Conservation (phyloP, 768 basidiomycete genomes). For the Boletellus ananas region DNA sequence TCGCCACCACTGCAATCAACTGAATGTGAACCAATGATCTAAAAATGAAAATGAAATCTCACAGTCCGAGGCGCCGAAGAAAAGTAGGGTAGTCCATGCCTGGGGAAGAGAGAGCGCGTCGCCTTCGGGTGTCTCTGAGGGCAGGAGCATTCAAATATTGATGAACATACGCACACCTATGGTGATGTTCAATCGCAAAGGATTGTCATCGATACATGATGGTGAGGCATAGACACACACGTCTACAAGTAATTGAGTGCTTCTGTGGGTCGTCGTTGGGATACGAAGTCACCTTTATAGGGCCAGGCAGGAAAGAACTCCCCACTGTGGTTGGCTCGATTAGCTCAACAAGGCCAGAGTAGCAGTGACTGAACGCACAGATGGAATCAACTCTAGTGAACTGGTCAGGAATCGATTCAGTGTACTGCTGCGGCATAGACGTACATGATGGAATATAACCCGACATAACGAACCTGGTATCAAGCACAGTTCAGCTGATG, state of each 20-base stretch:
- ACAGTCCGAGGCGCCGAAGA: neutral
- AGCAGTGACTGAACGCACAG: neutral
- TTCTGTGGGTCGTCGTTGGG: neutral
- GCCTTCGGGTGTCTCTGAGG: neutral
- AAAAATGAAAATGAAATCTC: neutral
- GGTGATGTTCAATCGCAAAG: neutral
- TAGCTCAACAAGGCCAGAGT: neutral
- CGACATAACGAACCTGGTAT: too few relatives aligned
- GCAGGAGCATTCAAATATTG: neutral
- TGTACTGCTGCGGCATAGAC: too few relatives aligned
- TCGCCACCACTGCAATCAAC: neutral
- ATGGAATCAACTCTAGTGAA: neutral
- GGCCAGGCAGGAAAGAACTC: neutral
- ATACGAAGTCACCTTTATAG: neutral
- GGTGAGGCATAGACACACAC: neutral
- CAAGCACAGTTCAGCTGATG: too few relatives aligned
- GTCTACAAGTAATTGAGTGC: neutral
- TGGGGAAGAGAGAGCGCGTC: too few relatives aligned
- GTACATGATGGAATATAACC: too few relatives aligned
- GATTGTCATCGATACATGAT: neutral
- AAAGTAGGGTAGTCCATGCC: neutral
- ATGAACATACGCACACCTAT: neutral
- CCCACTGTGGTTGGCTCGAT: neutral
- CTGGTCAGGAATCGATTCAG: neutral
- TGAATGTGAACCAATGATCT: neutral